Evolutionary conservation across 179 eudicot genomes (phyloP), one percentile per base, ranked within the genome.

Genomic region (Nepenthes alata): DNA sequence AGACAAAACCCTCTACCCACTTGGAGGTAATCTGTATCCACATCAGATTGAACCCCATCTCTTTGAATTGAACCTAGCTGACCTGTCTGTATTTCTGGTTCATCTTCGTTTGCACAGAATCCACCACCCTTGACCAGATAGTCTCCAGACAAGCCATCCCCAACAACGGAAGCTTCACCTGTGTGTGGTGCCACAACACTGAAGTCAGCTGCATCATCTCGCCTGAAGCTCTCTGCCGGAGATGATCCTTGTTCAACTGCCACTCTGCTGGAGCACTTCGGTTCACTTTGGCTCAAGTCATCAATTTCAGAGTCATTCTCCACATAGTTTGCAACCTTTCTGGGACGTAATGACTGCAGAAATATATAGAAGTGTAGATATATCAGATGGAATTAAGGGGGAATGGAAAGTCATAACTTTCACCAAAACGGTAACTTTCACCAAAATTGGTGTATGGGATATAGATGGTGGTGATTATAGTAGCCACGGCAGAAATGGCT

Each of bases 1-100:
- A 73, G 57, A 73, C 94, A 81, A 74, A 91, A 88, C 38, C 96
- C 96, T 66, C 95, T 89, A 5, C 95, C 89, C 55, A 70, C 69
- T 61, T 75, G 68, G 56, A 88, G 83, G 74, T 81, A 82, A 13
- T 82, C 87, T n/a, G 77, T 51, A 37, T 78, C 77, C 41, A 47
- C 70, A 58, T 67, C 72, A 37, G 25, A 51, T 36, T 36, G 12
- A 45, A 63, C 47, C 50, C 70, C 72, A 58, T 59, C 76, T 50
- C 45, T 70, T 55, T 66, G 75, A 44, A 44, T 50, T 34, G 68
- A 53, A 65, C 45, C 57, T 14, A 35, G 47, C 15, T 49, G 60
- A 37, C 62, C 49, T 47, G 13, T 45, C 41, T 52, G 66, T 2
- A 38, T 51, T 55, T 59, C 83, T 11, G 48, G 58, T 39, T 76